A percentile compares a stretch with the other conserved stretches of the same genome.
These are phyloP conservation scores for Suhomyces sp. DNA, from an alignment of 805 yeast species.

Conservation along the genomic window DNA sequence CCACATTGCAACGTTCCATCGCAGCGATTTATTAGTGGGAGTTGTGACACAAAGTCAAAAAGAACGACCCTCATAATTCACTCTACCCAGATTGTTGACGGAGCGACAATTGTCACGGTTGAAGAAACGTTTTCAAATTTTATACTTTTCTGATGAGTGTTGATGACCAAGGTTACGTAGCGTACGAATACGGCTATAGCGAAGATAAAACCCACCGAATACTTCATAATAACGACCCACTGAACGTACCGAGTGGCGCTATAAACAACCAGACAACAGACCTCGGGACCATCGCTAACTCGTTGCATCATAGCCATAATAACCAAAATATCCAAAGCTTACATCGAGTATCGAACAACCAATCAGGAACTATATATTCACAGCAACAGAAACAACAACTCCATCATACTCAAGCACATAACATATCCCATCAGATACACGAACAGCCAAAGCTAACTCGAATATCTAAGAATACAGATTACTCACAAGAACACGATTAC, in stretches of 20 bases:
- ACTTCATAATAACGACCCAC: background rate
- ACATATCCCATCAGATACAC: background rate
- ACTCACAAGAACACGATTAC: background rate
- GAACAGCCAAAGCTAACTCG: background rate
- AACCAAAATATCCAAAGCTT: background rate
- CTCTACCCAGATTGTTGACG: background rate
- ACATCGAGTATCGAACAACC: background rate
- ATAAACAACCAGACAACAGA: background rate
- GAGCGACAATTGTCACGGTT: background rate
- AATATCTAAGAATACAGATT: background rate
- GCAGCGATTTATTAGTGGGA: background rate
- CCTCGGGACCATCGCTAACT: background rate
- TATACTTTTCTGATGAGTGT: conserved; percentile 1
- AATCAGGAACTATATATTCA: background rate
- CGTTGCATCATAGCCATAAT: background rate
- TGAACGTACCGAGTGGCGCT: background rate
- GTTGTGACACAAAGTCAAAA: background rate
- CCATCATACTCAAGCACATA: background rate
- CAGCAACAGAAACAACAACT: background rate
- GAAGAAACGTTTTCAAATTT: background rate
- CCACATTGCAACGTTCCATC: conserved; percentile 3
- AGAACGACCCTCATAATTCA: background rate
- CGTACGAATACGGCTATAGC: background rate
- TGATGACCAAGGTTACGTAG: background rate
- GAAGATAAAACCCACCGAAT: background rate